These are phyloP conservation scores for Calocybe cyanea DNA, from an alignment of 768 basidiomycete genomes.

Conservation along the genomic window DNA sequence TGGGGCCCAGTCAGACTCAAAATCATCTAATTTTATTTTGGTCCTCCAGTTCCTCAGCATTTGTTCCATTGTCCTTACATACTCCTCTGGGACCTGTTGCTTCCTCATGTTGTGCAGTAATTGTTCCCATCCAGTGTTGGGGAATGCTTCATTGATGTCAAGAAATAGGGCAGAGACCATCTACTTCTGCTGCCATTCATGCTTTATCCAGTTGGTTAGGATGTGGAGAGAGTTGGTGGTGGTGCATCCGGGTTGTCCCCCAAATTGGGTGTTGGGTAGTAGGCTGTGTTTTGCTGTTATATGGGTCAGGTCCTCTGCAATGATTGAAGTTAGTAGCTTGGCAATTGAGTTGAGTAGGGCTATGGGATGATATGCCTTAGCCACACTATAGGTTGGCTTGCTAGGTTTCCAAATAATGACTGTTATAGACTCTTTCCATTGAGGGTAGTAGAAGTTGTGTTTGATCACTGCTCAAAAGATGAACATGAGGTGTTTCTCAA, in stretches of 20 bases:
- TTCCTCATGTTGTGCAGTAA: conserved; percentile 21
- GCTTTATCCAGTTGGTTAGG: conserved; percentile 27
- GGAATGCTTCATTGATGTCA: conserved; percentile 26
- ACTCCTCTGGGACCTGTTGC: conserved; percentile 17
- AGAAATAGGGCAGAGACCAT: conserved; percentile 24
- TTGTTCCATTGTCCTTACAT: conserved; percentile 12
- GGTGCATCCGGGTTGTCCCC: conserved; percentile 20
- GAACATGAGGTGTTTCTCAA: conserved; percentile 19
- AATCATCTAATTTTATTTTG: conserved; percentile 23
- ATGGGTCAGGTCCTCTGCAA: conserved; percentile 18
- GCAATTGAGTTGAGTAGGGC: conserved; percentile 23
- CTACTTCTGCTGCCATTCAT: conserved; percentile 26
- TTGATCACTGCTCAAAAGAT: conserved; percentile 27
- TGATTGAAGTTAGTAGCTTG: conserved; percentile 16
- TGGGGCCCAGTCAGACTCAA: conserved; percentile 13
- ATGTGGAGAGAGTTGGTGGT: conserved; percentile 29
- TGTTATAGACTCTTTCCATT: conserved; percentile 21
- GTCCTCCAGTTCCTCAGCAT: conserved; percentile 19
- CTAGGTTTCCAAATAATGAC: conserved; percentile 33
- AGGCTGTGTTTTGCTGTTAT: conserved; percentile 14
- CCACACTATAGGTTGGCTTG: conserved; percentile 25
- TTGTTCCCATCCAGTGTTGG: conserved; percentile 15
- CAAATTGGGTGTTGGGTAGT: conserved; percentile 25
- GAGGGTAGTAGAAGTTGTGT: conserved; percentile 21
- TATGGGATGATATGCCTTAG: conserved; percentile 32